Conservation (phyloP, 148 eudicot species). For the Limonium bicolor region DNA sequence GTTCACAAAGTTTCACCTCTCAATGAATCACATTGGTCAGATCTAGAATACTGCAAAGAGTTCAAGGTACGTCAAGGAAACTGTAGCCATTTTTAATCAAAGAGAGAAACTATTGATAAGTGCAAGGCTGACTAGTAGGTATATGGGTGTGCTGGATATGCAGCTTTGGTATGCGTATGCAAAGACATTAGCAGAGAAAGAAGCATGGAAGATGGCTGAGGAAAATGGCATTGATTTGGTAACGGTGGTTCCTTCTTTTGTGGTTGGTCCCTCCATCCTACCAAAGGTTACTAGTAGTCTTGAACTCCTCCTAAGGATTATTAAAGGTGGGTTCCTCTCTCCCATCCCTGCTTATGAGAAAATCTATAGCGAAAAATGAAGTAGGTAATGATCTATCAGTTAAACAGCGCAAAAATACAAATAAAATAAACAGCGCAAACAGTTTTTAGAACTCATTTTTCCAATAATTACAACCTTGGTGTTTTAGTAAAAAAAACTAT, state of each 20-base stretch:
- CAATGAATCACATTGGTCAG: not conserved
- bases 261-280: not conserved
- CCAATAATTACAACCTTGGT: no score
- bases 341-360: not conserved
- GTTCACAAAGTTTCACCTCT: not conserved
- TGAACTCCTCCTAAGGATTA: not conserved
- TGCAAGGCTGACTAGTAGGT: not conserved
- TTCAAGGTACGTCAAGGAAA: not conserved
- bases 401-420: no score
- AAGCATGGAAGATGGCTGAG: not conserved
- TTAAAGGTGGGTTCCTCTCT: not conserved
- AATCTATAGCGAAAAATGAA: no score
- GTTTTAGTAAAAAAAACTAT: no score
- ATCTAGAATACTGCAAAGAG: not conserved
- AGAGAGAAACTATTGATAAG: not conserved
- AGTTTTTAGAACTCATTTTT: no score
- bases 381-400: no score
- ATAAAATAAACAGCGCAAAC: no score
- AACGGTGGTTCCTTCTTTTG: not conserved
- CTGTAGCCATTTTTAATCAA: not conserved
- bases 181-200: not conserved
- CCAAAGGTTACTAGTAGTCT: not conserved
- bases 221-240: not conserved
- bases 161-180: not conserved
- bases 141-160: not conserved